Evolutionary conservation across 2,329 filamentous ascomycete species (phyloP).

Genomic region (Blastomyces parvus): DNA sequence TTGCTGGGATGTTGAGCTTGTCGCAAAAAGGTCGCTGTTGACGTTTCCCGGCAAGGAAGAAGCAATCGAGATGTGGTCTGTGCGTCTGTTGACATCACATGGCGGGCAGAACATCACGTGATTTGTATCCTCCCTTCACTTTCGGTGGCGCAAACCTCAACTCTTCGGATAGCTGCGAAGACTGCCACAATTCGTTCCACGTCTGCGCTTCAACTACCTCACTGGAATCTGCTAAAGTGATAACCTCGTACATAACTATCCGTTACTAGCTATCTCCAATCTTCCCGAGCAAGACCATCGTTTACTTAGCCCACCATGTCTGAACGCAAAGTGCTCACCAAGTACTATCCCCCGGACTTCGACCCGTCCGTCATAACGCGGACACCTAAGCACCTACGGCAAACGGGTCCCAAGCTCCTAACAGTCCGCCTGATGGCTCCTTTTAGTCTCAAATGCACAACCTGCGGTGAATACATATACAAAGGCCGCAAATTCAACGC

Average conservation of each 20-base stretch:
- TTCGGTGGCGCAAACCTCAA: background rate
- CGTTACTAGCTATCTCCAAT: background rate
- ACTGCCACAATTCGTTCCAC: background rate
- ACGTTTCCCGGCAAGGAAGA: background rate
- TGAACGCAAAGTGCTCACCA: slow-evolving; percentile 69
- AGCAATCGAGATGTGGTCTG: slow-evolving; percentile 7
- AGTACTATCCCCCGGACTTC: slow-evolving; percentile 66
- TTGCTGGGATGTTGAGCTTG: background rate
- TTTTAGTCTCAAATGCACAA: slow-evolving; percentile 66
- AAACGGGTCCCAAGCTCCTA: slow-evolving; percentile 68
- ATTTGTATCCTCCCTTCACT: too few relatives aligned
- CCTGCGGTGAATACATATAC: slow-evolving; percentile 74
- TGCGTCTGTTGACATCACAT: slow-evolving; percentile 9
- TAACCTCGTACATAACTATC: background rate
- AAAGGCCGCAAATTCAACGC: slow-evolving; percentile 93
- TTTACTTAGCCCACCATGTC: slow-evolving; percentile 50
- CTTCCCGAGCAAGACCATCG: background rate
- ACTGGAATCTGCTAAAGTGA: background rate
- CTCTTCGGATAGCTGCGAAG: too few relatives aligned
- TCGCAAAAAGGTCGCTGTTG: background rate
- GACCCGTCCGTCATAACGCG: slow-evolving; percentile 74
- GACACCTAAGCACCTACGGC: slow-evolving; percentile 46
- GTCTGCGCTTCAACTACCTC: background rate
- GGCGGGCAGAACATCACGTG: background rate
- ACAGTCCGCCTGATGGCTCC: slow-evolving; percentile 86